Evolutionary conservation across 257 asterid species (phyloP), one percentile per base, ranked within the genome.

Genomic region (Mitragyna speciosa): DNA sequence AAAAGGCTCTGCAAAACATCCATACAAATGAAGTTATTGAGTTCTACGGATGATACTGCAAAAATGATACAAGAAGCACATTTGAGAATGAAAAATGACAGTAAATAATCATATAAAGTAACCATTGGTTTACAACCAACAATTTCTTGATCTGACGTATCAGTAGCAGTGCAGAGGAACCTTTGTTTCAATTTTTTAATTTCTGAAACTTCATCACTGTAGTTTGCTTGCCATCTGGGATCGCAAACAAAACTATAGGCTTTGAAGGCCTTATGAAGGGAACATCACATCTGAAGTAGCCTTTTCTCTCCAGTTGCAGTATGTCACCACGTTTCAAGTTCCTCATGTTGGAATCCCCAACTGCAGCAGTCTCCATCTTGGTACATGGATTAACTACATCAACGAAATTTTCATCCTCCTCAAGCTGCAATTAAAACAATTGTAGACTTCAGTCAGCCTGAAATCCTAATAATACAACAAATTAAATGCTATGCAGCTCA

Each of bases 191-290:
- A 43, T 63, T 73, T 15, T 73, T 75, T 19, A 17, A 54, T 12
- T 70, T 76, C 41, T 47, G 76, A 31, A 80, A 90, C 89, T 88
- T 94, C 28, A 78, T 84, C 65, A 87, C 91, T n/a, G 92, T 75
- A 82, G 89, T 97, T 48, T 87, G 93, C 83, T 90, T 95, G 70
- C 99, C 99, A 82, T 95, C 99, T 12, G 99, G 98, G 78, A 95
- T 95, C 1, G 98, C 92, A 68, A 89, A 92, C 77, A 95, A 79
- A 70, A 93, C 92, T 20, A 95, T 77, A 0, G 96, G 90, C 85
- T 92, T 89, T 3, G 97, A 87, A 10, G 96, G 76, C 76, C 94
- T 91, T 36, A 89, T 7, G 26, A 89, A 82, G 45, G 99, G 97
- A 43, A 81, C 96, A 81, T 95, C 98, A 24, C 99, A 95, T 86